Evolutionary conservation across 2,329 filamentous ascomycete species (phyloP).

Genomic region (Mycocentrospora acerina): DNA sequence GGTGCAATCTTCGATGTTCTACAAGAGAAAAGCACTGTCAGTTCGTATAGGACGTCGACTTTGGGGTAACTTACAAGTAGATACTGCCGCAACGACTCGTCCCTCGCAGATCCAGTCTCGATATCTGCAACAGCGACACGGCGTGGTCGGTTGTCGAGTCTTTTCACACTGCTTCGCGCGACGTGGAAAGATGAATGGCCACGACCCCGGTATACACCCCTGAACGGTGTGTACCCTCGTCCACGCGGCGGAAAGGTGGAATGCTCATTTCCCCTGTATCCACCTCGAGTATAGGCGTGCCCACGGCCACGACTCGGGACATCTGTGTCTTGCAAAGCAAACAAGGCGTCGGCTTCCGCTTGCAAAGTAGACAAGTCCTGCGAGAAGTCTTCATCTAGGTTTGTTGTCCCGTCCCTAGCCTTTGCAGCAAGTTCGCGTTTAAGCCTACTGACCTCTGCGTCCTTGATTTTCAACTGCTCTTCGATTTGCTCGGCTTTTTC

Average conservation of each 20-base stretch:
- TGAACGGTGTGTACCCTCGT: constrained; percentile 41
- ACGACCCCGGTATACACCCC: constrained; percentile 49
- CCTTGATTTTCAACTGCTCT: constrained; percentile 62
- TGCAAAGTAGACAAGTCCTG: constrained; percentile 26
- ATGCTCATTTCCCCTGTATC: constrained; percentile 11
- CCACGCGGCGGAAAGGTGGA: constrained; percentile 39
- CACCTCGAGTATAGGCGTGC: constrained; percentile 29
- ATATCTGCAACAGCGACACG: constrained; percentile 65
- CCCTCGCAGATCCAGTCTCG: constrained; percentile 62
- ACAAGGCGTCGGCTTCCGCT: constrained; percentile 63
- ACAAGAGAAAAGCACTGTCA: constrained; percentile 1
- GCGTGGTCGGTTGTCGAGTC: constrained; percentile 75
- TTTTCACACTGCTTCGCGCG: constrained; percentile 54
- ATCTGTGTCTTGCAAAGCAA: constrained; percentile 56
- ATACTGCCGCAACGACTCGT: constrained; percentile 71
- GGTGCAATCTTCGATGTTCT: constrained; percentile 42
- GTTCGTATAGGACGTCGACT: not conserved
- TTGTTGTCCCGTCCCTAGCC: constrained; percentile 21
- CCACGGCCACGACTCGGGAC: constrained; percentile 24
- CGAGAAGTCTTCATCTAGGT: constrained; percentile 13
- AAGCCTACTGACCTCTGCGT: constrained; percentile 64
- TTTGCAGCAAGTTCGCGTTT: constrained; percentile 62
- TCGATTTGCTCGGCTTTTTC: constrained; percentile 65
- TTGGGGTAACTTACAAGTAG: constrained; percentile 51
- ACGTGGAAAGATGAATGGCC: constrained; percentile 34